Base-by-base conservation (phyloP, 257 asterid species). In the Lycium barbarum region DNA sequence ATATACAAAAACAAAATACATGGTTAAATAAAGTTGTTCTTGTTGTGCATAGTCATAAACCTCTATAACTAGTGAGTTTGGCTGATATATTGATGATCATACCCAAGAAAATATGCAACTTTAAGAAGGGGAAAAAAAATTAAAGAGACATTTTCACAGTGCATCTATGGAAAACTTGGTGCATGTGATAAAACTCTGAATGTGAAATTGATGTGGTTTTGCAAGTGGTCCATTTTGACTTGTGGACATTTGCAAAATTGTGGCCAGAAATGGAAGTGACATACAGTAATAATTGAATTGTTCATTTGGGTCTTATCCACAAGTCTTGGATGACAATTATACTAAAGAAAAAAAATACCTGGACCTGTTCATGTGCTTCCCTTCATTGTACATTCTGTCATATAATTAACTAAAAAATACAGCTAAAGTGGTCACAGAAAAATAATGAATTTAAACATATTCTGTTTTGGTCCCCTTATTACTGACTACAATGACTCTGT, bases 131-230 rank as follows among this genome's bases (percentile, higher is more conserved):
- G 45, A 5, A 40, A 40, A 12, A 17, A 35, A 57, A 57, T 3
- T 17, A 72, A 57, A 36, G 13, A 40, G 58, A 61, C 38, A n/a
- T 62, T 63, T 61, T 70, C 35, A 86, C 81, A 45, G 82, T 82
- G 49, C 63, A 76, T 86, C 65, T 35, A 86, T 81, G 58, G 65
- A 49, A n/a, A 72, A 57, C 73, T 66, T 86, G 84, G 65, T 74
- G 67, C 57, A 58, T 81, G 14, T 58, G 84, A 81, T 81, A 59
- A 51, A 36, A 43, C 17, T 1, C 1, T 38, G 84, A 62, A 45
- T 57, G 38, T 59, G 84, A 81, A 81, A 59, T 59, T 59, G 84
- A 57, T 59, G 57, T 59, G 40, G 47, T 76, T 76, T 26, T 76
- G 58, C 22, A 65, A 65, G 71, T 78, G 82, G 82, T 78, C 82